These are phyloP conservation scores for Globisporangium abappressorium DNA, from an alignment of 352 stramenopile genomes.

Conservation along the genomic window DNA sequence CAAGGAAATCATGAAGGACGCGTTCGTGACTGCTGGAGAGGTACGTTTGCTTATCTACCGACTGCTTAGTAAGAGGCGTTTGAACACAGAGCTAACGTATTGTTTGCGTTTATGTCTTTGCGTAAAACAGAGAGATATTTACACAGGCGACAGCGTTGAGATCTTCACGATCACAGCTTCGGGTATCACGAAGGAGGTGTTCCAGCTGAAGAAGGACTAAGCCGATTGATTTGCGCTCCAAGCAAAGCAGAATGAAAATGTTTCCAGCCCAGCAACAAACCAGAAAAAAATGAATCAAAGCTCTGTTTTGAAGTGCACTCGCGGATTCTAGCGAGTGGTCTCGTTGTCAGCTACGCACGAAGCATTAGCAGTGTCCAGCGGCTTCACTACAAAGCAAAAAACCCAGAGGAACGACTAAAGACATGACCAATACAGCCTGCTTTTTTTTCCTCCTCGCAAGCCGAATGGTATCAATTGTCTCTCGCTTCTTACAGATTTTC, in stretches of 20 bases:
- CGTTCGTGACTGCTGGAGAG: constrained; percentile 97
- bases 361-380: neutral
- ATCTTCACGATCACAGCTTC: constrained; percentile 96
- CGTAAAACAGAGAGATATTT: constrained; percentile 94
- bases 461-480: neutral
- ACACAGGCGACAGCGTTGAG: constrained; percentile 97
- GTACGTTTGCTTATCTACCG: constrained; percentile 24
- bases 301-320: neutral
- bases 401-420: neutral
- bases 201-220: constrained; percentile 96
- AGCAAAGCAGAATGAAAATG: neutral
- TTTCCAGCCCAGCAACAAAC: neutral
- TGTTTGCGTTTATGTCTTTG: constrained; percentile 4
- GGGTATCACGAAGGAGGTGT: constrained; percentile 89
- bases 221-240: neutral
- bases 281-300: neutral
- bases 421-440: neutral
- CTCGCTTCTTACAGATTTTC: neutral
- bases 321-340: too few relatives aligned
- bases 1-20: constrained; percentile 99
- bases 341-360: neutral
- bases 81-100: constrained; percentile 1
- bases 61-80: neutral
- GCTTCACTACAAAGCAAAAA: neutral
- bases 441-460: neutral